Evolutionary conservation across 192 early-diverging fungal species (phyloP).

Genomic region (Backusella luteola): DNA sequence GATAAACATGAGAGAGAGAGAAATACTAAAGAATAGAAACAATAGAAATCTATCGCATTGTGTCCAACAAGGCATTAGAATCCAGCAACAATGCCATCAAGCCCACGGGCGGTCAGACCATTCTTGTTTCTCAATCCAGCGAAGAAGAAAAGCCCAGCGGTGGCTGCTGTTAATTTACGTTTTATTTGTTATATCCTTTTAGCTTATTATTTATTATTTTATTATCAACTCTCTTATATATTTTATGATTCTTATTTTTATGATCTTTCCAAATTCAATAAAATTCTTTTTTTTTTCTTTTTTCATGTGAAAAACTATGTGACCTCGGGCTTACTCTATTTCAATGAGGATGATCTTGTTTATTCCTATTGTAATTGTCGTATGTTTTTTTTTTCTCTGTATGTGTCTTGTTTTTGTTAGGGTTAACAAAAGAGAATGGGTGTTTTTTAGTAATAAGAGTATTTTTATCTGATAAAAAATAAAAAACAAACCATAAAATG

Average conservation of each 20-base stretch:
- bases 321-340: neutral
- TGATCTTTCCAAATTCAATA: neutral
- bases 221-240: neutral
- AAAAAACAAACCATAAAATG: neutral
- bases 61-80: slow-evolving; percentile 95
- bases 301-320: slow-evolving; percentile 1
- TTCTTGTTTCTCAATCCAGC: slow-evolving; percentile 60
- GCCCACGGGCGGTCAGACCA: slow-evolving; percentile 68
- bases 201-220: neutral
- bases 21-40: neutral
- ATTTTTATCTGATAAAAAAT: neutral
- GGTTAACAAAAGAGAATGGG: neutral
- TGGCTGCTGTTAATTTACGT: slow-evolving; percentile 62
- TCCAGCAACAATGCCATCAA: slow-evolving; percentile 65
- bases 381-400: neutral
- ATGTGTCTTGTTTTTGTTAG: neutral
- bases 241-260: neutral
- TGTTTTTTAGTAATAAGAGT: too few relatives aligned
- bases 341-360: neutral
- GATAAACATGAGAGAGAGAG: neutral
- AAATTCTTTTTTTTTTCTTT: neutral
- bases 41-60: slow-evolving; percentile 92
- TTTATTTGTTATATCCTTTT: neutral
- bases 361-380: neutral
- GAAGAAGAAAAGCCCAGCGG: slow-evolving; percentile 58